Evolutionary conservation across 768 basidiomycete species (phyloP), one percentile per base, ranked within the genome.

Genomic region (Cyclocybe aegerita): DNA sequence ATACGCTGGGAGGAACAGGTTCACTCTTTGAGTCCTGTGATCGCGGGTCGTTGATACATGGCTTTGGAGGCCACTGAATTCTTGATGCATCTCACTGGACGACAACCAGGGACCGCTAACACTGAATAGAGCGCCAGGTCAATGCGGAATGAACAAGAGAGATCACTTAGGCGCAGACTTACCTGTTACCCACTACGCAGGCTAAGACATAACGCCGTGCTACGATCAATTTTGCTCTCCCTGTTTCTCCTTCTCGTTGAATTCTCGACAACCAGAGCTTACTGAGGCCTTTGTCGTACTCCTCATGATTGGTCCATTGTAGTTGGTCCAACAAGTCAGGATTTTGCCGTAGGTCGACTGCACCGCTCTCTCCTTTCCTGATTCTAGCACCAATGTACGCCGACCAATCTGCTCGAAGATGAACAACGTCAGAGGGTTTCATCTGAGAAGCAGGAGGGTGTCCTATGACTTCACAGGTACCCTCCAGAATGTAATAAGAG

Each of bases 391-490:
- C 55, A 43, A 90, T 75, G 61, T 85, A 90, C 0, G 65, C 55
- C 1, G 80, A 76, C 89, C 89, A 91, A 63, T 91, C 89, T 0
- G 70, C 70, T 7, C 89, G 81, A 32, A 79, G 59, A 10, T 39
- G 4, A 7, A 33, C 9, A 15, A 23, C 11, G 42, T 38, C 30
- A 37, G 50, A 29, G 41, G 41, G 23, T 43, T 35, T 15, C 1
- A 48, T 42, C 16, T 17, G 12, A 29, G 49, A 39, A 17, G 46
- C 14, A 4, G 55, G 39, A 14, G 65, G 58, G 31, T 64, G 69
- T 0, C 86, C 87, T 47, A 89, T 75, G 31, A 85, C 82, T 59
- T 91, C 89, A 59, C 88, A 88, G 0, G 89, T 91, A 15, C 77
- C 62, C 52, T 87, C 86, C 1, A 92, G 66, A 23, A 88, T 81